Base-by-base conservation (phyloP, 2,329 filamentous ascomycete species). In the Juglanconis oblonga region DNA sequence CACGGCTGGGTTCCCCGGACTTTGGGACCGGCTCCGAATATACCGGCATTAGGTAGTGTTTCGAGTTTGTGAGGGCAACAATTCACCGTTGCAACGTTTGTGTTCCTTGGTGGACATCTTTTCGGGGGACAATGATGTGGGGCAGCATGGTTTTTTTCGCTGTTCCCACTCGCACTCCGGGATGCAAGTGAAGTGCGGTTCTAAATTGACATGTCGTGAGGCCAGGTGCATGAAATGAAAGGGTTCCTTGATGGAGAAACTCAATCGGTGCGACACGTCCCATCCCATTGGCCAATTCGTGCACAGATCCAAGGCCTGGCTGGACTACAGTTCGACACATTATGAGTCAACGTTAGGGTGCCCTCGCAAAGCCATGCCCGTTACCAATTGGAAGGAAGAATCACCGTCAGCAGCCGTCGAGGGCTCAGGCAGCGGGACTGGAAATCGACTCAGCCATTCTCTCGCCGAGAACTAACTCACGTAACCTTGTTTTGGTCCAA, bases 391-490 rank as follows among this genome's bases (percentile, higher is more conserved):
- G n/a, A 14, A 42, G 10, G 38, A 42, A 42, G 24, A 24, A 35
- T 33, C 6, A 33, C 38, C n/a, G 38, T 48, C 7, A n/a, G 17
- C 32, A 38, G 52, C 42, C 38, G 13, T 11, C 11, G 29, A 10
- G 49, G 13, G 11, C 5, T 32, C 29, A 50, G 48, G 32, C 24
- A 45, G 52, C 24, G 24, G 54, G 45, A 50, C 40, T 57, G 24
- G 11, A 11, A 13, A 31, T 32, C 36, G 55, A 57, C 48, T 57
- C 47, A 59, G 52, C 57, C 42, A 53, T 62, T 51, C 57, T 60
- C 61, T 61, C 61, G 61, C 61, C 58, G 61, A 63, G 55, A 54
- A 56, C 49, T 49, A 54, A 44, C 29, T 8, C 44, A 14, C 53
- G 52, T 45, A 48, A 57, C 50, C 53, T 48, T 38, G 31, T 13